Evolutionary conservation across 805 yeast genomes (phyloP), one percentile per base, ranked within the genome.

Genomic region (Candida argentea): DNA sequence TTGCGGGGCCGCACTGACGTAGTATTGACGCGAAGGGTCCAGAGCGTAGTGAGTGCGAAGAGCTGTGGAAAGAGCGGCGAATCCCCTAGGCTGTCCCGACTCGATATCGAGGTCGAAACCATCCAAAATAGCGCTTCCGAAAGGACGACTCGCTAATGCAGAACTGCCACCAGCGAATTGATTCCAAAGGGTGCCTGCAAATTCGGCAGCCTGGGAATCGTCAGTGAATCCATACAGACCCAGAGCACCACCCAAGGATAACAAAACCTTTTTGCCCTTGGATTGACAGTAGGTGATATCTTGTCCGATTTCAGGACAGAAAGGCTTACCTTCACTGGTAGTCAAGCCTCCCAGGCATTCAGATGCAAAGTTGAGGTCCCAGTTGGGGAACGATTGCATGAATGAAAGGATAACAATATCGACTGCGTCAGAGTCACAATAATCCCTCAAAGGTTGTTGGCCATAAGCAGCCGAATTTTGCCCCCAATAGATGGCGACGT

Each of bases 1-100:
- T 59, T 85, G 95, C 13, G 95, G 95, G 37, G 95, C 89, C 39
- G 94, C 94, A 29, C 93, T 74, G 25, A 85, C 58, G 50, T 77
- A 82, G 58, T 76, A 82, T 16, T 55, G 42, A 53, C 76, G 80
- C 25, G 79, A 62, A 11, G 39, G 4, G 32, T 48, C 52, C 1
- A 17, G 12, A 5, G 32, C 25, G 22, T 40, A 49, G 14, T 32
- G 28, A 6, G 30, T 13, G 30, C 42, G 40, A 17, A 49, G 40
- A 22, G 61, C 55, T 0, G 49, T 70, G 16, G 61, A 70, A 32
- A 70, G 53, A 4, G 72, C 71, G 20, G 73, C 69, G 44, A 77
- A 80, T n/a, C 94, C 95, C 1, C 61, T 57, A 28, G 67, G 63
- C 32, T 63, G 52, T 29, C 61, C 63, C 47, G 72, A 67, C 50